A percentile compares a stretch with the other conserved stretches of the same genome.
phyloP scores from a whole-genome alignment of 108 stramenopile species.

The Conticribra guillardii region DNA sequence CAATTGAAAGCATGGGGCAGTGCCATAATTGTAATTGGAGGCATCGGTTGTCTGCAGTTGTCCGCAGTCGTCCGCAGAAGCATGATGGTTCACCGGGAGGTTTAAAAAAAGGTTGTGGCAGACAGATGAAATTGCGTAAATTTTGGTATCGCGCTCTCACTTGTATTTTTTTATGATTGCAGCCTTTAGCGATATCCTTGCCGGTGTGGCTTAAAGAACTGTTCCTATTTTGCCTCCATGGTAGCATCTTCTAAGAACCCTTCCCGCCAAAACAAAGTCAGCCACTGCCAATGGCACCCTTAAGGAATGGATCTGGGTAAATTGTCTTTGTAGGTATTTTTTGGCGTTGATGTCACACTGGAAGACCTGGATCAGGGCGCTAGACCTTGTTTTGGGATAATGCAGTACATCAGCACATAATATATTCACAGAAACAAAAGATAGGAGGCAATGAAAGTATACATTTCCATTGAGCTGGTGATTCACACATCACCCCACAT shows the following conservation, averaged over 20 bases:
- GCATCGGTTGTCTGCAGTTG: too few species aligned
- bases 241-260: conserved; percentile 79
- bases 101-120: too few species aligned
- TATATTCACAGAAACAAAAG: not conserved
- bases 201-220: conserved; percentile 84
- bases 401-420: not conserved
- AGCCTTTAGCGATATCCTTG: conserved; percentile 71
- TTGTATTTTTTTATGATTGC: too few species aligned
- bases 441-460: not conserved
- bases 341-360: conserved; percentile 53
- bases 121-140: too few species aligned
- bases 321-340: conserved; percentile 77
- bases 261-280: conserved; percentile 86
- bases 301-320: conserved; percentile 69
- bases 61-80: too few species aligned
- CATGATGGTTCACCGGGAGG: too few species aligned
- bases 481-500: conserved; percentile 91
- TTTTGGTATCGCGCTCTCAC: too few species aligned
- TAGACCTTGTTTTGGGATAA: not conserved
- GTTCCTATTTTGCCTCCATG: conserved; percentile 81
- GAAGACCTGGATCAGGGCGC: conserved; percentile 82
- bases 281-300: conserved; percentile 81
- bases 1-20: too few species aligned
- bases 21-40: too few species aligned
- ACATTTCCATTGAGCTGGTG: conserved; percentile 77